A percentile compares a stretch with the other conserved stretches of the same genome.
Evolutionary conservation across 2,329 filamentous ascomycete species (phyloP).

Genomic region (Colletotrichum truncatum): DNA sequence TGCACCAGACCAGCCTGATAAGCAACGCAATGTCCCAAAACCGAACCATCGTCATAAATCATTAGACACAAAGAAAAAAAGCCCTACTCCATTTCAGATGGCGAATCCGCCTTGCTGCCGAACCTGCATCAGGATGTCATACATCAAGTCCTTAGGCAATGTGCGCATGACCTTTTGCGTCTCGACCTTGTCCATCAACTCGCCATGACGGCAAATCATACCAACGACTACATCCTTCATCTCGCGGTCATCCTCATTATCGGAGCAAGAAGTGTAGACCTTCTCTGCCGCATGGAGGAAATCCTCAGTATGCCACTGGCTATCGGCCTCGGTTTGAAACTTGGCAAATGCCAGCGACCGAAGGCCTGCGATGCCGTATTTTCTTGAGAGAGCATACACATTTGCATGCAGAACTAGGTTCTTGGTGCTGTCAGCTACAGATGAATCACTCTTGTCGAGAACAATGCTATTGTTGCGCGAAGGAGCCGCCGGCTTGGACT

Average conservation of each 20-base stretch:
- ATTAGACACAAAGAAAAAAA: too few species aligned
- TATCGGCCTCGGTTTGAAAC: conserved; percentile 10
- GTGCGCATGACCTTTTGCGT: conserved; percentile 16
- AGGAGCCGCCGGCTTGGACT: background rate
- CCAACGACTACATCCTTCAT: conserved; percentile 20
- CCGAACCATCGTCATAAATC: too few species aligned
- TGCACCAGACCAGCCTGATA: too few species aligned
- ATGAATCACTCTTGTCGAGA: background rate
- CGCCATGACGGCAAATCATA: conserved; percentile 14
- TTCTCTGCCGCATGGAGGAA: conserved; percentile 15
- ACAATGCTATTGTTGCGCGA: background rate
- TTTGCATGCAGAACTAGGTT: conserved; percentile 16
- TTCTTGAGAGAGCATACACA: conserved; percentile 12
- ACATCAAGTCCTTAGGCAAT: conserved; percentile 18
- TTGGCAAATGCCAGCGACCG: background rate
- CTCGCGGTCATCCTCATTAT: conserved; percentile 2
- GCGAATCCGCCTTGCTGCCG: conserved; percentile 9
- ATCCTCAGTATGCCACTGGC: conserved; percentile 20
- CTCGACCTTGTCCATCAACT: conserved; percentile 13
- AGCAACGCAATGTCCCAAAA: too few species aligned
- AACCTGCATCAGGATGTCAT: conserved; percentile 9
- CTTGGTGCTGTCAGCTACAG: background rate
- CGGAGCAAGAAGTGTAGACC: conserved; percentile 2
- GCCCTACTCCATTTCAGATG: background rate
- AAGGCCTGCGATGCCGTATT: conserved; percentile 7